These are phyloP conservation scores for Lachancea dasiensis DNA, from an alignment of 805 yeast genomes.

Conservation along the genomic window DNA sequence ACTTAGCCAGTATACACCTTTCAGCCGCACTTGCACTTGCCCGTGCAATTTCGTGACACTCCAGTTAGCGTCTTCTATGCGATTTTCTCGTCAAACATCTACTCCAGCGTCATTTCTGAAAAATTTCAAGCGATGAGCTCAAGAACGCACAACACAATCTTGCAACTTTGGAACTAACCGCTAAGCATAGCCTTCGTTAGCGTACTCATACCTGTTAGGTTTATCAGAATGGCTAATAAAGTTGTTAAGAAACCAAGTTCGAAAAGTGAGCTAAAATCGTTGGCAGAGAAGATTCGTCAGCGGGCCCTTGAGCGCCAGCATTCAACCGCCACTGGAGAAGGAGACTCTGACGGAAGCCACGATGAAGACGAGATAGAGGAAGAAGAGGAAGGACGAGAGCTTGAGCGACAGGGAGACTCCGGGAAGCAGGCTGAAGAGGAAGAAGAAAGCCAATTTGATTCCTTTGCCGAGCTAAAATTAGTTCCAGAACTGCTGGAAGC, in stretches of 20 bases:
- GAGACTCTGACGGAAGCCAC: constrained; percentile 13
- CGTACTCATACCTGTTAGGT: neutral
- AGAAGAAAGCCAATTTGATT: constrained; percentile 26
- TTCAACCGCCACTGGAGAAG: too few species aligned
- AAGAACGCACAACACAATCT: too few species aligned
- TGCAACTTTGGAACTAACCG: too few species aligned
- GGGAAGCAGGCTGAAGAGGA: constrained; percentile 10
- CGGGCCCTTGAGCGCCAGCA: constrained; percentile 35
- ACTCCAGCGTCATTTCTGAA: neutral
- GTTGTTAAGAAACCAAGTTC: constrained; percentile 10
- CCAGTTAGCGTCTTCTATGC: neutral
- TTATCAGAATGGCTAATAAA: constrained; percentile 6
- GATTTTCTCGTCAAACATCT: neutral
- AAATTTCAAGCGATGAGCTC: constrained; percentile 6
- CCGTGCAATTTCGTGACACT: too few species aligned
- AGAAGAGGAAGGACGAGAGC: constrained; percentile 8
- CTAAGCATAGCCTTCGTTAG: neutral
- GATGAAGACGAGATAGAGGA: constrained; percentile 9
- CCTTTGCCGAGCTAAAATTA: constrained; percentile 54
- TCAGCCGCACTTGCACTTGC: too few species aligned
- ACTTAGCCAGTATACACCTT: too few species aligned
- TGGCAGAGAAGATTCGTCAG: constrained; percentile 52
- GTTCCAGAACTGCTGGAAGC: constrained; percentile 80
- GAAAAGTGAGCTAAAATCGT: constrained; percentile 34
- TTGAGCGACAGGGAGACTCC: too few species aligned